These are phyloP conservation scores for Proliferodiscus dingleyae DNA, from an alignment of 2,329 filamentous ascomycete genomes.

Conservation along the genomic window DNA sequence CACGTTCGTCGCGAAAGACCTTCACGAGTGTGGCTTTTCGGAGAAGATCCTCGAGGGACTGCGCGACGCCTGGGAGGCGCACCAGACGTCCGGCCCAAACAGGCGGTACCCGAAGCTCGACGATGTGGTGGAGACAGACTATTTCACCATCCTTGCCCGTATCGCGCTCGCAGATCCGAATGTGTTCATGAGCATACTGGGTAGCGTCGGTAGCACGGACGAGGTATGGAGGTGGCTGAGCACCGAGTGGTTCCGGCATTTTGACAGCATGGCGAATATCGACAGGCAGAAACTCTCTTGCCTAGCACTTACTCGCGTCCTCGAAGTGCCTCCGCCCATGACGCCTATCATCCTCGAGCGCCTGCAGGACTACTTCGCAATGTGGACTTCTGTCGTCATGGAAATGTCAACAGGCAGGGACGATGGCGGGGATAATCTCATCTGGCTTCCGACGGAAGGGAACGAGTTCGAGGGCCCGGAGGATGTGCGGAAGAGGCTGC, in stretches of 20 bases:
- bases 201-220: constrained; percentile 37
- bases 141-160: constrained; percentile 76
- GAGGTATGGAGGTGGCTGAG: constrained; percentile 56
- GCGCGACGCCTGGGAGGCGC: constrained; percentile 65
- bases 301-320: constrained; percentile 65
- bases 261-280: constrained; percentile 62
- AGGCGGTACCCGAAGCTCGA: constrained; percentile 64
- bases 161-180: constrained; percentile 70
- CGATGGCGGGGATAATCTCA: constrained; percentile 47
- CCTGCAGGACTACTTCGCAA: constrained; percentile 67
- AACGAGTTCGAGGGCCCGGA: constrained; percentile 54
- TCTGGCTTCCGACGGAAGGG: constrained; percentile 40
- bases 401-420: constrained; percentile 60
- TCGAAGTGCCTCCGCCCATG: constrained; percentile 56
- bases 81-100: constrained; percentile 78
- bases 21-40: constrained; percentile 60
- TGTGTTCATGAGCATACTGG: constrained; percentile 58
- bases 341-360: constrained; percentile 49
- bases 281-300: constrained; percentile 67
- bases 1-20: constrained; percentile 58
- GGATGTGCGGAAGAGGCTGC: constrained; percentile 46
- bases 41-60: constrained; percentile 60
- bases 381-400: constrained; percentile 68
- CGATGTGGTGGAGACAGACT: constrained; percentile 75
- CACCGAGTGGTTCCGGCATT: constrained; percentile 62